A percentile compares a stretch with the other conserved stretches of the same genome.
Conservation (phyloP, 768 basidiomycete species). For the Panellus pusillus region DNA sequence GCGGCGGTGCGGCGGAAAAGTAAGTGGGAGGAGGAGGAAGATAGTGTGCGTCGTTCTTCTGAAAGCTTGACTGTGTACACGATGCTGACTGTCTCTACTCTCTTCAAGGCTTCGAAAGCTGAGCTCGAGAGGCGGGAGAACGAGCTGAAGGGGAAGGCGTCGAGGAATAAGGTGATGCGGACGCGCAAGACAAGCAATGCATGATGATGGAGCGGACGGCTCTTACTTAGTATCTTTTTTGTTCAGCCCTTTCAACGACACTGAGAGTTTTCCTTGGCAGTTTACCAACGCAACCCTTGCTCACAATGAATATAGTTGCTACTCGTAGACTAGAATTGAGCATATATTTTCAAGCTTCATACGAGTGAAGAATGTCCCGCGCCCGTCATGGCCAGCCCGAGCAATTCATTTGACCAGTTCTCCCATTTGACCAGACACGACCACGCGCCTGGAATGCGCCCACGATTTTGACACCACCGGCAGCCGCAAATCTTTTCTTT, state of each 20-base stretch:
- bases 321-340: too few species aligned
- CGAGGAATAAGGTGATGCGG: conserved; percentile 79
- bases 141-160: conserved; percentile 77
- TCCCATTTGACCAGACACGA: too few species aligned
- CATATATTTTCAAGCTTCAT: too few species aligned
- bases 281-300: background rate
- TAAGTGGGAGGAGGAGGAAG: conserved; percentile 50
- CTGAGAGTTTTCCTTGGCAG: background rate
- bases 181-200: conserved; percentile 52
- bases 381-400: too few species aligned
- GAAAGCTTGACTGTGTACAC: background rate
- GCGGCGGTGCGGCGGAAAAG: conserved; percentile 53
- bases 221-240: conserved; percentile 1
- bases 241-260: background rate
- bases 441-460: too few species aligned
- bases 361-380: too few species aligned
- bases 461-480: too few species aligned
- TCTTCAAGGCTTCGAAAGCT: conserved; percentile 20
- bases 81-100: conserved; percentile 10
- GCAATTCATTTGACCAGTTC: too few species aligned
- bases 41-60: conserved; percentile 22
- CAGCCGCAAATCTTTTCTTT: too few species aligned
- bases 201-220: too few species aligned
- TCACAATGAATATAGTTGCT: too few species aligned
- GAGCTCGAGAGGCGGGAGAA: conserved; percentile 72